Percentiles rank a stretch among this genome's conserved stretches.
Conservation (phyloP, 106 monocot genomes). For the Posidonia australis region DNA sequence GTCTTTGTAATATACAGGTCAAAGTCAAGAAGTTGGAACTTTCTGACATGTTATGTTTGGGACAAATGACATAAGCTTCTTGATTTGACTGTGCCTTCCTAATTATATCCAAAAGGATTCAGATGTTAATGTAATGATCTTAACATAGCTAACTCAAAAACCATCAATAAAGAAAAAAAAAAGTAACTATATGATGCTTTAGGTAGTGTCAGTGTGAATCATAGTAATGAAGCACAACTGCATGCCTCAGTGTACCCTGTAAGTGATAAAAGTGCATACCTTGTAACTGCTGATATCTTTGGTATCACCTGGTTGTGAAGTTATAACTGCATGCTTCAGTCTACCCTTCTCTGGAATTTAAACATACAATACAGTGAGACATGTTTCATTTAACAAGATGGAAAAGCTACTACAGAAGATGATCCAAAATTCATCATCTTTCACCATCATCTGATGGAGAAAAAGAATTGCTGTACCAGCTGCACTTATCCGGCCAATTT, state of each 20-base stretch:
- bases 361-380: conserved; percentile 1
- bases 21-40: too few relatives aligned
- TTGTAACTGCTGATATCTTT: conserved; percentile 76
- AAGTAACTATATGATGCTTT: background rate
- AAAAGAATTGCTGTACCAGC: conserved; percentile 33
- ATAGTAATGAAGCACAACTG: background rate
- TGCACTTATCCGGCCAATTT: conserved; percentile 69
- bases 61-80: too few relatives aligned
- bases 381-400: background rate
- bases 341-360: conserved; percentile 70
- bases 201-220: background rate
- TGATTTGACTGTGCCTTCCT: too few relatives aligned
- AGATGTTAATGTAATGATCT: too few relatives aligned
- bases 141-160: too few relatives aligned
- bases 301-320: conserved; percentile 67
- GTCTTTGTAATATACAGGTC: too few relatives aligned
- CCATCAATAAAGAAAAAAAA: background rate
- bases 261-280: conserved; percentile 21
- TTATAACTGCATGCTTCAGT: conserved; percentile 71
- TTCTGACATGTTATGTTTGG: too few relatives aligned
- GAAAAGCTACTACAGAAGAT: too few relatives aligned
- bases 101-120: too few relatives aligned
- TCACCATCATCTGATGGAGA: too few relatives aligned
- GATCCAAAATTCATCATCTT: too few relatives aligned
- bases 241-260: too few relatives aligned